Percentiles rank a stretch among this genome's conserved stretches.
Conservation (phyloP, 768 basidiomycete species). For the Hygrocybe coccinea region DNA sequence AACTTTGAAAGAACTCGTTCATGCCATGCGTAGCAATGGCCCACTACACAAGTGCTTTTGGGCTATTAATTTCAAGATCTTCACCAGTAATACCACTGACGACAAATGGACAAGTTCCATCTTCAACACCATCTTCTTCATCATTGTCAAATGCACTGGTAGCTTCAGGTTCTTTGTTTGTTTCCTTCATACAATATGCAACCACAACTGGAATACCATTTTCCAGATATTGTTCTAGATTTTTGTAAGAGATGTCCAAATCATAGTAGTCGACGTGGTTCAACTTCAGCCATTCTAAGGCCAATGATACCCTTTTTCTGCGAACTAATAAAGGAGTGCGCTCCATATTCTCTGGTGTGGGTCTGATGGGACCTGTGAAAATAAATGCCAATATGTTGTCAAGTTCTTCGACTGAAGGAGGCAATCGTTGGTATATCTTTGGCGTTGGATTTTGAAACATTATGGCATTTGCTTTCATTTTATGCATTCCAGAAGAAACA, state of each 20-base stretch:
- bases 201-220: conserved; percentile 11
- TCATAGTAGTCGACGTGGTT: too few species aligned
- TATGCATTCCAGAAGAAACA: too few species aligned
- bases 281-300: too few species aligned
- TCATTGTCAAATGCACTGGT: conserved; percentile 11
- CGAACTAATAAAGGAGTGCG: conserved; percentile 31
- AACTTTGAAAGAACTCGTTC: too few species aligned
- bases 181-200: conserved; percentile 13
- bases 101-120: conserved; percentile 32
- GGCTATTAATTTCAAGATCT: conserved; percentile 10
- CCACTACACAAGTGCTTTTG: conserved; percentile 14
- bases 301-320: conserved; percentile 16
- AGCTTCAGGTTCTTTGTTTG: conserved; percentile 9
- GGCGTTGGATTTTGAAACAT: too few species aligned
- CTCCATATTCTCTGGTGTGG: conserved; percentile 24
- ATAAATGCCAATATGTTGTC: conserved; percentile 30
- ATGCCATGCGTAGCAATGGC: too few species aligned
- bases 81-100: conserved; percentile 35
- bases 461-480: too few species aligned
- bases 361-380: conserved; percentile 25
- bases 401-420: conserved; percentile 29
- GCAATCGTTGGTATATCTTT: conserved; percentile 30
- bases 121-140: conserved; percentile 18
- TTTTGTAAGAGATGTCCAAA: too few species aligned
- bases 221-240: conserved; percentile 23